Base-by-base conservation (phyloP, 306 rosid genomes). In the Trifolium pratense region DNA sequence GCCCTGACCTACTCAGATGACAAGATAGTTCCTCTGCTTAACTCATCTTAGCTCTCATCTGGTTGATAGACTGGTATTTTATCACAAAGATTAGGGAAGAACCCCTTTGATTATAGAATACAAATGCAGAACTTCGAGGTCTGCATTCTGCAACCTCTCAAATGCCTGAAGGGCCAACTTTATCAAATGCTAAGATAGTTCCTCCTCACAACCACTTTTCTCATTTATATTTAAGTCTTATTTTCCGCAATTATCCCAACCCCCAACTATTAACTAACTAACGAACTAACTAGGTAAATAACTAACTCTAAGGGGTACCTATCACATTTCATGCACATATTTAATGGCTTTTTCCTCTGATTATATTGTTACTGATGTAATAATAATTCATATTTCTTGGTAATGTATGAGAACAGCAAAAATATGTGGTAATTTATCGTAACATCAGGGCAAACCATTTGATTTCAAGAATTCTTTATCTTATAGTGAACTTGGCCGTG, bases 391-490 rank as follows among this genome's bases (percentile, higher is more conserved):
- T 9, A 66, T 52, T 66, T 65, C 34, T 14, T 43, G 12, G 32
- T 20, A 20, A 56, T 39, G 16, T 60, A 64, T 7, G 31, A 21
- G 37, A 79, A 13, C 56, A 67, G 5, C 31, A 39, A 58, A 29
- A 52, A 11, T 29, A 23, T 64, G 2, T 12, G 32, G 29, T 40
- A 36, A 42, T 66, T 68, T 29, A 31, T 48, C 59, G 29, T 31
- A n/a, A 56, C 57, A 49, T 18, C 20, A 36, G 32, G 39, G 71
- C 55, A 37, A 39, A 39, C 45, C 17, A 68, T 75, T 71, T 43
- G 37, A 40, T 61, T 42, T 39, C 74, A 20, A 49, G 51, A 17
- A 55, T 58, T 18, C 53, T 57, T 21, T 59, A 58, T 68, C 13
- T 36, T 36, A 34, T 34, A 36, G 66, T 21, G 7, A 23, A 70